Base-by-base conservation (phyloP, 2,329 filamentous ascomycete species). In the Fusarium devonianum region DNA sequence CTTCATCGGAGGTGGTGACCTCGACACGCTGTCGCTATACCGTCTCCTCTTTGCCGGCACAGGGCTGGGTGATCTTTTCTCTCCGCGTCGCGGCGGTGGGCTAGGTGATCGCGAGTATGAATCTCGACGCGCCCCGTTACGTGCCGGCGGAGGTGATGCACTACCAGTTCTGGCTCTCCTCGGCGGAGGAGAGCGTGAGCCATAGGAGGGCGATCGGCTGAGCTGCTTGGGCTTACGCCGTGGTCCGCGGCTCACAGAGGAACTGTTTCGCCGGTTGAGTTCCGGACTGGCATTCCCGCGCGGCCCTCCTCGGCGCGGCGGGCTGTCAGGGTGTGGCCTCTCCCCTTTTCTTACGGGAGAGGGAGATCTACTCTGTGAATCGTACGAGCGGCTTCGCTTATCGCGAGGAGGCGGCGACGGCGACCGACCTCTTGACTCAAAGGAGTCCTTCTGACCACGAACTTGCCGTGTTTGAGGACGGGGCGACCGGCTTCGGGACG, bases 161-260 rank as follows among this genome's bases (percentile, higher is more conserved):
- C 57, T 56, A 9, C 53, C 56, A 8, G 55, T 56, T 3, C 56
- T 60, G 11, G 29, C 60, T 22, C 60, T 57, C 16, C 50, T 58
- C 21, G 59, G 64, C 14, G 66, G 62, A 6, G 66, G 67, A 12
- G 65, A 69, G 26, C 58, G 56, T 12, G 68, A 70, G 37, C 64
- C 59, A n/a, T 67, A 66, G 13, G 70, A 71, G 13, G 67, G 64
- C 3, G 70, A 71, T 12, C 67, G 67, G 16, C 60, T 67, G 23
- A 64, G 53, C 17, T 56, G 58, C 35, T 43, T 58, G 17, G 46
- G 33, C 30, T 58, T 62, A 46, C 61, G 64, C 13, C 65, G 58
- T 3, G 64, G 67, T 11, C 52, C 64, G 21, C 60, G 63, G 47
- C 69, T 69, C 16, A 65, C 56, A 1, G 71, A 72, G 2, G 71